Base-by-base conservation (phyloP, 768 basidiomycete species). In the Macrolepiota fuliginosa region DNA sequence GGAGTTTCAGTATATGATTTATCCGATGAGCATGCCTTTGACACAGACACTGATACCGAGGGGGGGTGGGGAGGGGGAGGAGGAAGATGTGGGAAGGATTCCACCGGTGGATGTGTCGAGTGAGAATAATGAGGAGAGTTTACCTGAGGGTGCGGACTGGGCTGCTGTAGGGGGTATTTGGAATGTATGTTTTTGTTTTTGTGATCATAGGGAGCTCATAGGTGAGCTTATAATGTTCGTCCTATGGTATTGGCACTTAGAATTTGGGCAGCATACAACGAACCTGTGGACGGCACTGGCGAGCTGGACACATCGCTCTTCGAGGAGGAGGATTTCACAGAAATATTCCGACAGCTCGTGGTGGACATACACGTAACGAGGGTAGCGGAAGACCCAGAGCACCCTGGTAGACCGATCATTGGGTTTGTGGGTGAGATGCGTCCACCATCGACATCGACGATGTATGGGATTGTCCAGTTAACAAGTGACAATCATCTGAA, bases 111-210 rank as follows among this genome's bases (percentile, higher is more conserved):
- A 56, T 2, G 55, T 29, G 24, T 12, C 27, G 54, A 71, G 75
- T 45, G 66, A 70, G 46, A 74, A 72, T 54, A 62, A 66, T 13
- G 46, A 47, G n/a, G 47, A 9, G 22, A 32, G 29, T 32, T 19
- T 60, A n/a, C 37, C 58, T 32, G 51, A 32, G 35, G 52, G 40
- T 46, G 59, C 27, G 13, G 86, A 88, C 69, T 87, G 86, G 86
- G 84, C 81, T 1, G 83, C 85, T 2, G 71, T 90, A 0, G 75
- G 76, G 35, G 89, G 89, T 0, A 35, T 71, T 15, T 91, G 89
- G 89, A 72, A 74, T 3, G 79, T 85, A 12, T 79, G 82, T n/a
- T 90, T 89, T 66, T 85, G 82, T 56, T 91, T 88, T 67, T 80
- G 82, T 56, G 88, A 91, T 68, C 88, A 91, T 66, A 73, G 86